These are phyloP conservation scores for Sporisorium reilianum DNA, from an alignment of 1,284 basidiomycete genomes.

Conservation along the genomic window DNA sequence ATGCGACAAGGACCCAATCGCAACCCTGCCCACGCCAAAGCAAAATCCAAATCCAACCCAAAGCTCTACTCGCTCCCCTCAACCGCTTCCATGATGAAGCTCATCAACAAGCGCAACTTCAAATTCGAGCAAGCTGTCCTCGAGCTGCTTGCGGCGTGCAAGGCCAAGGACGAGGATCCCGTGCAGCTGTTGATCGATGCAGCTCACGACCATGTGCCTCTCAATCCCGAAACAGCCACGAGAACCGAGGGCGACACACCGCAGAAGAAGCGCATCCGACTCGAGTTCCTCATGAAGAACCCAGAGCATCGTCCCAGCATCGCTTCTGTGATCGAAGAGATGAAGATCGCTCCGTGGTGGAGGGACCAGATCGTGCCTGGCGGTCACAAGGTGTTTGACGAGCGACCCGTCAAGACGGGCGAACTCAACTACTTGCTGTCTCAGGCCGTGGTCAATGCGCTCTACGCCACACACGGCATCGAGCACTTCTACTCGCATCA, in stretches of 20 bases:
- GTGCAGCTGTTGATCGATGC: conserved; percentile 61
- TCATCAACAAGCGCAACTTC: conserved; percentile 65
- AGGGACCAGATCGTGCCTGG: conserved; percentile 68
- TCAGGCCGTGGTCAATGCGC: conserved; percentile 74
- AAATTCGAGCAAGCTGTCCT: conserved; percentile 66
- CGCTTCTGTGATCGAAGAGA: conserved; percentile 55
- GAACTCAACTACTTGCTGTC: conserved; percentile 54
- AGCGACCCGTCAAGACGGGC: conserved; percentile 46
- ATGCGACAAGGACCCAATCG: conserved; percentile 46
- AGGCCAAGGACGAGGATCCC: conserved; percentile 59
- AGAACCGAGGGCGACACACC: conserved; percentile 52
- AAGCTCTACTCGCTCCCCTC: conserved; percentile 49
- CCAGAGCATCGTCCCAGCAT: conserved; percentile 58
- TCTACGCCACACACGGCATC: conserved; percentile 78
- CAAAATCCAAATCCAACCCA: conserved; percentile 32
- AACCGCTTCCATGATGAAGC: conserved; percentile 60
- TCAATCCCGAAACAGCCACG: conserved; percentile 53
- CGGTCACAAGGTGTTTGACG: conserved; percentile 59
- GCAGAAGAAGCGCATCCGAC: conserved; percentile 57
- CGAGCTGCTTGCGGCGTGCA: conserved; percentile 62
- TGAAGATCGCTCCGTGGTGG: conserved; percentile 62
- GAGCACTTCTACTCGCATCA: conserved; percentile 82
- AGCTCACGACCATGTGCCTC: conserved; percentile 62
- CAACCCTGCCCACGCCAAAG: conserved; percentile 17
- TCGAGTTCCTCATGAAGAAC: conserved; percentile 59